A percentile compares a stretch with the other conserved stretches of the same genome.
Evolutionary conservation across 306 rosid genomes (phyloP).

Genomic region (Begonia fuchsioides): DNA sequence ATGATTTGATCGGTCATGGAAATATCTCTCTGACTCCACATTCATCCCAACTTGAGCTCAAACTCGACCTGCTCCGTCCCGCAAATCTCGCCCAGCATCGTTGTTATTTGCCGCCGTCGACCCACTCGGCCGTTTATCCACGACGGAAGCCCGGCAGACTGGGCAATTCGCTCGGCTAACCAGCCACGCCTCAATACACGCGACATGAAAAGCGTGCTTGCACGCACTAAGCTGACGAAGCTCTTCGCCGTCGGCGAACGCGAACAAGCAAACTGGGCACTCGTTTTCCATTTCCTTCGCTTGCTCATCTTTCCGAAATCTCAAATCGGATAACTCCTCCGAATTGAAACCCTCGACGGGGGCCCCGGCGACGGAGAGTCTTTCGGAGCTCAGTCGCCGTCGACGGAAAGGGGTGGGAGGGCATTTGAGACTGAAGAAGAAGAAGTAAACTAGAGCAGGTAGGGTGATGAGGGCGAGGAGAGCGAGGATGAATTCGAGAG

Average conservation of each 20-base stretch:
- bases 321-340: constrained; percentile 15
- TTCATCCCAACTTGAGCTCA: constrained; percentile 6
- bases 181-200: constrained; percentile 52
- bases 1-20: no score
- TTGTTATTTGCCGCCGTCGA: neutral
- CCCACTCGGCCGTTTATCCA: constrained; percentile 7
- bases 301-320: constrained; percentile 27
- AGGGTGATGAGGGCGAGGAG: constrained; percentile 45
- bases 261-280: constrained; percentile 59
- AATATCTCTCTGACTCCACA: no score
- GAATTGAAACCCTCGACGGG: neutral
- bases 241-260: constrained; percentile 44
- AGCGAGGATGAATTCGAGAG: constrained; percentile 53
- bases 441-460: constrained; percentile 49
- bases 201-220: constrained; percentile 45
- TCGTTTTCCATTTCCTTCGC: constrained; percentile 31
- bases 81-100: constrained; percentile 26
- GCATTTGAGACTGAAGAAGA: constrained; percentile 43
- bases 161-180: constrained; percentile 44
- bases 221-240: constrained; percentile 39
- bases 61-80: constrained; percentile 33
- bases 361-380: constrained; percentile 3
- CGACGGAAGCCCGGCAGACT: constrained; percentile 41
- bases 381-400: constrained; percentile 8
- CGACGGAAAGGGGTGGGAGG: constrained; percentile 21